Evolutionary conservation across 345 rosid genomes (phyloP).

Genomic region (Gossypium mustelinum): DNA sequence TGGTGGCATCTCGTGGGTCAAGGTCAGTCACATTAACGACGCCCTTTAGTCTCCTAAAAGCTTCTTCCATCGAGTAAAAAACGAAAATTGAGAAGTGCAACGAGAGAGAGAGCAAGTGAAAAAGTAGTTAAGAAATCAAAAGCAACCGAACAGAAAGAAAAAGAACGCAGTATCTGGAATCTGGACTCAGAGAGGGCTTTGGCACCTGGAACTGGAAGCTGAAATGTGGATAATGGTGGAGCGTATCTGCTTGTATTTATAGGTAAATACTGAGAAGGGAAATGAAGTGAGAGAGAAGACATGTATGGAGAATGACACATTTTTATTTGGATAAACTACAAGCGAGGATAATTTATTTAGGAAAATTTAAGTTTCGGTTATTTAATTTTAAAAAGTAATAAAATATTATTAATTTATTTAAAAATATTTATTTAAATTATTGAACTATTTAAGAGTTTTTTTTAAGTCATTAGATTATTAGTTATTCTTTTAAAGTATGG

Average conservation of each 20-base stretch:
- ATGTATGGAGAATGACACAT: not conserved
- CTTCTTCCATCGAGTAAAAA: constrained; percentile 52
- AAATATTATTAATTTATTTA: no score
- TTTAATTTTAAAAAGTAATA: no score
- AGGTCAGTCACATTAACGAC: constrained; percentile 19
- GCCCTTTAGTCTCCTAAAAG: constrained; percentile 44
- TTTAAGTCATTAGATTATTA: no score
- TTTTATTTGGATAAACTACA: no score
- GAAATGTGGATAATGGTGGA: not conserved
- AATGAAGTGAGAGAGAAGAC: not conserved
- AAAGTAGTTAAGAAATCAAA: not conserved
- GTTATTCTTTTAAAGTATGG: no score
- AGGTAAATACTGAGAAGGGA: not conserved
- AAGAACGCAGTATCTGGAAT: not conserved
- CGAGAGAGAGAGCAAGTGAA: not conserved
- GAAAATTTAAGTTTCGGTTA: no score
- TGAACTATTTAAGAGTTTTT: no score
- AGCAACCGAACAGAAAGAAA: not conserved
- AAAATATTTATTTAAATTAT: no score
- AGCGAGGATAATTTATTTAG: no score
- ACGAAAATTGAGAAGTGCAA: not conserved
- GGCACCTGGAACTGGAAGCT: not conserved
- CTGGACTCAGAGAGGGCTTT: not conserved
- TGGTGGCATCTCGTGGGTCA: constrained; percentile 12
- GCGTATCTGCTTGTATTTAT: constrained; percentile 3